Percentiles rank a stretch among this genome's conserved stretches.
phyloP scores from a whole-genome alignment of 225 moss, liverwort and hornwort species.

The Bryum argenteum region DNA sequence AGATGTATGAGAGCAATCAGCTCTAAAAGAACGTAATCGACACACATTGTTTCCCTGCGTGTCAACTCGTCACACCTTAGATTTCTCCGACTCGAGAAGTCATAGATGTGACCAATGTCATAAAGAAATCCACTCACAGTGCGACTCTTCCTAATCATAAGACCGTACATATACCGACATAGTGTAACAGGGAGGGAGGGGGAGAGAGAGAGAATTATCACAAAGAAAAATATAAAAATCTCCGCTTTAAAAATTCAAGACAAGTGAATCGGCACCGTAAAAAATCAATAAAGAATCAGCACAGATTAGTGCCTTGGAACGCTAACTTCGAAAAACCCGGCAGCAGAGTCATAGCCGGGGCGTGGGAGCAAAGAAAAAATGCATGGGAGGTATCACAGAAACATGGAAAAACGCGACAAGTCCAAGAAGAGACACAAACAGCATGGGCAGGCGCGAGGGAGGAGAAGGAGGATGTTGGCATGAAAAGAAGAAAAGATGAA shows the following conservation, averaged over 20 bases:
- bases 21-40: constrained; percentile 1
- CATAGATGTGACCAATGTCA: background rate
- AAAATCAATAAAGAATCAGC: constrained; percentile 10
- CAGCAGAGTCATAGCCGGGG: background rate
- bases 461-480: background rate
- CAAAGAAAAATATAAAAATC: background rate
- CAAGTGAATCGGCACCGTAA: background rate
- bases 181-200: no score
- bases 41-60: background rate
- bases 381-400: background rate
- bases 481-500: background rate
- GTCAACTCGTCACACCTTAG: background rate
- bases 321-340: background rate
- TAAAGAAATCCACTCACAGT: background rate
- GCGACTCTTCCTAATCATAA: constrained; percentile 2
- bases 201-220: no score
- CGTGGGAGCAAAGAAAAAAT: background rate
- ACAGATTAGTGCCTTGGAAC: background rate
- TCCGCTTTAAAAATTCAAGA: background rate
- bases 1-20: background rate
- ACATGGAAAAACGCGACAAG: background rate
- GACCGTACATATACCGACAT: constrained; percentile 21
- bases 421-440: background rate
- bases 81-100: background rate
- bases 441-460: background rate